phyloP scores from a whole-genome alignment of 768 basidiomycete genomes.

The Boletus vinaceobasis region DNA sequence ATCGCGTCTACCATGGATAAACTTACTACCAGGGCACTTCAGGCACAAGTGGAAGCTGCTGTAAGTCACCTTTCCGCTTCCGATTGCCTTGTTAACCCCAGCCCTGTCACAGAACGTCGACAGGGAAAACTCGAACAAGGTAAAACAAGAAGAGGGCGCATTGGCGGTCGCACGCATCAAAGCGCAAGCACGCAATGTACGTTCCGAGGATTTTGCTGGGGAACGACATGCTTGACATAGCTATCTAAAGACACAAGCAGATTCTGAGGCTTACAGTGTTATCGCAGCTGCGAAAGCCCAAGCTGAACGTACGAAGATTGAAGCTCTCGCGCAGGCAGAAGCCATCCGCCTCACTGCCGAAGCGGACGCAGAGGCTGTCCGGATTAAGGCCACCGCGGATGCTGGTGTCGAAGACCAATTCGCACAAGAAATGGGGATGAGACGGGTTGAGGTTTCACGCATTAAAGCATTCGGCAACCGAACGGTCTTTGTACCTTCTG shows the following conservation, averaged over 20 bases:
- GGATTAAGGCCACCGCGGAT: constrained; percentile 64
- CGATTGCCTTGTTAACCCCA: neutral
- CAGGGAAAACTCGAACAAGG: constrained; percentile 82
- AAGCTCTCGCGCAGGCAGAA: constrained; percentile 74
- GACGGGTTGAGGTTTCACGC: constrained; percentile 60
- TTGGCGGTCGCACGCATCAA: constrained; percentile 75
- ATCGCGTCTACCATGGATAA: constrained; percentile 85
- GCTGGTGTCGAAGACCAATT: constrained; percentile 57
- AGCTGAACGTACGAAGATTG: constrained; percentile 62
- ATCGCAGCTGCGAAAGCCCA: constrained; percentile 73
- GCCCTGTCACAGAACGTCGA: constrained; percentile 61
- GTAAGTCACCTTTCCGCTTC: constrained; percentile 36
- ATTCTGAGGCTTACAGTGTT: constrained; percentile 70
- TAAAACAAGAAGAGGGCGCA: constrained; percentile 81
- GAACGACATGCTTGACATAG: constrained; percentile 6
- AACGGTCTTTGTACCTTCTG: constrained; percentile 68
- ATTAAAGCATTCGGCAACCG: constrained; percentile 65
- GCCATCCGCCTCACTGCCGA: constrained; percentile 72
- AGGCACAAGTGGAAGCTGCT: constrained; percentile 86
- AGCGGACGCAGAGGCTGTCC: constrained; percentile 69
- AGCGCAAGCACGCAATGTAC: constrained; percentile 55
- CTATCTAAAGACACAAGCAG: constrained; percentile 54
- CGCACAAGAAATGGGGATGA: constrained; percentile 73
- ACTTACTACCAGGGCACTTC: constrained; percentile 76
- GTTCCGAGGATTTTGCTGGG: constrained; percentile 3